Percentiles rank a stretch among this genome's conserved stretches.
These are phyloP conservation scores for Debaryomyces castellii DNA, from an alignment of 805 yeast genomes.

Conservation along the genomic window DNA sequence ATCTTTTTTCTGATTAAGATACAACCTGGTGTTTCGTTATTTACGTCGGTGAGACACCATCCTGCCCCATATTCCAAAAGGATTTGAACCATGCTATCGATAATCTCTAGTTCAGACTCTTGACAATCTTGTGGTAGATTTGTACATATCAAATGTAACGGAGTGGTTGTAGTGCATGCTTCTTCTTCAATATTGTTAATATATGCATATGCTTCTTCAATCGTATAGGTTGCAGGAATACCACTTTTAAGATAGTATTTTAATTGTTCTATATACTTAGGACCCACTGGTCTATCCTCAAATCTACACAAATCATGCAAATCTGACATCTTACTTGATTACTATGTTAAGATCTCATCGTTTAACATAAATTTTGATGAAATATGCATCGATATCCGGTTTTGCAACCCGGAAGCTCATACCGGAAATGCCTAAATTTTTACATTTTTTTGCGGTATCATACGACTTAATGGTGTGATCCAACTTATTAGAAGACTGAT, in stretches of 20 bases:
- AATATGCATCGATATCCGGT: not conserved
- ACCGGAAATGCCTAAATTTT: not conserved
- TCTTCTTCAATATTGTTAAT: constrained; percentile 41
- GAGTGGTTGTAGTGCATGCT: constrained; percentile 68
- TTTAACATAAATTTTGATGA: not conserved
- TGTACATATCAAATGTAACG: constrained; percentile 68
- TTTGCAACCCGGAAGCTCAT: not conserved
- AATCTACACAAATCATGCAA: constrained; percentile 63
- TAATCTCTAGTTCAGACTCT: constrained; percentile 43
- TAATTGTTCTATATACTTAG: constrained; percentile 43
- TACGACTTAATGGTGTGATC: not conserved
- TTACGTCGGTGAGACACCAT: constrained; percentile 77
- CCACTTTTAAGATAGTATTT: constrained; percentile 55
- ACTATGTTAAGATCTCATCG: not conserved
- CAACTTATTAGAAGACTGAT: not conserved
- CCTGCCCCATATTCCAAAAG: constrained; percentile 88
- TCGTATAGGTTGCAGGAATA: constrained; percentile 79
- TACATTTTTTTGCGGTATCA: not conserved
- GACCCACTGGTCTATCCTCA: constrained; percentile 50
- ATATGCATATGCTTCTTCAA: constrained; percentile 69
- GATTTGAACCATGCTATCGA: constrained; percentile 56
- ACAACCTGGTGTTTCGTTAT: constrained; percentile 83
- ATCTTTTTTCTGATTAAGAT: constrained; percentile 56
- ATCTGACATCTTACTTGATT: constrained; percentile 53
- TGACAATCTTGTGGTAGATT: constrained; percentile 47